A percentile compares a stretch with the other conserved stretches of the same genome.
phyloP scores from a whole-genome alignment of 148 eudicot genomes.

The Spergularia bocconei region DNA sequence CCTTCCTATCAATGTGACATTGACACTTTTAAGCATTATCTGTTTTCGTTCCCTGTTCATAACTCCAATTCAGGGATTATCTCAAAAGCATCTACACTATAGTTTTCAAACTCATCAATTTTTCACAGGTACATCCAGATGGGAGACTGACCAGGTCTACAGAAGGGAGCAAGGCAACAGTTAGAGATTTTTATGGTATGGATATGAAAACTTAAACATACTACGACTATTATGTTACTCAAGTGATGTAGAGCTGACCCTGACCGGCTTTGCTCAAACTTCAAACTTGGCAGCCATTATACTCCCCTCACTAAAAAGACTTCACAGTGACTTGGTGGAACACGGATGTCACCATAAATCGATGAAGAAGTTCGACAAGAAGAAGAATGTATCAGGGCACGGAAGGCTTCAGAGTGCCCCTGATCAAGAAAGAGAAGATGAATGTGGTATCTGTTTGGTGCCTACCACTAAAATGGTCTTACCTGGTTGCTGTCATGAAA shows the following conservation, averaged over 20 bases:
- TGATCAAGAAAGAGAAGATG: constrained; percentile 71
- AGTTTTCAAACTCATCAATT: background rate
- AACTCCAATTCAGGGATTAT: background rate
- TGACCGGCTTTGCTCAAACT: background rate
- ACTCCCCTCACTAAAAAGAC: constrained; percentile 69
- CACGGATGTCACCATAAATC: constrained; percentile 21
- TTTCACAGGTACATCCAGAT: constrained; percentile 54
- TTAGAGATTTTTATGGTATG: constrained; percentile 78
- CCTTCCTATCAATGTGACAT: background rate
- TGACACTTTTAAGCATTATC: no score
- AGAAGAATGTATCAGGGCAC: constrained; percentile 31
- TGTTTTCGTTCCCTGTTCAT: background rate
- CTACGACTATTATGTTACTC: background rate
- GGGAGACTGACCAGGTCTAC: constrained; percentile 46
- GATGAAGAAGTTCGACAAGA: constrained; percentile 22
- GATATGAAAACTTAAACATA: background rate
- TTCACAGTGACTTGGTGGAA: constrained; percentile 60
- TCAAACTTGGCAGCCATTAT: constrained; percentile 54
- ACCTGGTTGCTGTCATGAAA: constrained; percentile 80
- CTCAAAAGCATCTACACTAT: background rate
- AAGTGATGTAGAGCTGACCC: background rate
- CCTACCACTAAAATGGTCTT: constrained; percentile 71
- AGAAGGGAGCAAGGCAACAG: constrained; percentile 59
- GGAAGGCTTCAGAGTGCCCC: constrained; percentile 24
- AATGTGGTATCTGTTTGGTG: constrained; percentile 84